Evolutionary conservation across 2,329 filamentous ascomycete genomes (phyloP).

Genomic region (Atkinsonella texensis): DNA sequence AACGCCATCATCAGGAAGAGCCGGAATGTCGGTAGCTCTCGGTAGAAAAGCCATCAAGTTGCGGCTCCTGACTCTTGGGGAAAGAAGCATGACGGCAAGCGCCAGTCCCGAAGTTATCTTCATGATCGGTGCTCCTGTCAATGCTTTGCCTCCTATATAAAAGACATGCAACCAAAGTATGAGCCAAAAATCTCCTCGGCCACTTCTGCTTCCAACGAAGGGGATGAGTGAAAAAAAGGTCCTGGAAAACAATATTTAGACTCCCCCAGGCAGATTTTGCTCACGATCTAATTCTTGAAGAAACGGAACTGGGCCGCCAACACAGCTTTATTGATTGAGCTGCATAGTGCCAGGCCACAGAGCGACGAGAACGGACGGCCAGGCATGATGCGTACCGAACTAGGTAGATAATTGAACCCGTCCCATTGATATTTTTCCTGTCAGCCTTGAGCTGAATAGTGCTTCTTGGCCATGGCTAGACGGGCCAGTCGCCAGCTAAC

Average conservation of each 20-base stretch:
- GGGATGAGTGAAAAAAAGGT: not conserved
- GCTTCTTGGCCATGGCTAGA: not conserved
- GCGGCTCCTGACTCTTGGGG: constrained; percentile 17
- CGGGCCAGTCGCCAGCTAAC: too few species aligned
- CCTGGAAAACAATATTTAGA: not conserved
- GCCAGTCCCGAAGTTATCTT: constrained; percentile 17
- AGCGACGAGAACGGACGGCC: too few species aligned
- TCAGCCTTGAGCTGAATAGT: not conserved
- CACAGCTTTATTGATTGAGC: not conserved
- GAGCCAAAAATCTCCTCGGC: not conserved
- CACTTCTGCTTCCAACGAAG: not conserved
- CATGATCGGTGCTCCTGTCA: constrained; percentile 10
- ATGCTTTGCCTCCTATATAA: not conserved
- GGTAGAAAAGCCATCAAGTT: constrained; percentile 14
- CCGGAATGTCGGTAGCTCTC: constrained; percentile 21
- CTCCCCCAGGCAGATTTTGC: not conserved
- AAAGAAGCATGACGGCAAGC: constrained; percentile 6
- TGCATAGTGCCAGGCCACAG: not conserved
- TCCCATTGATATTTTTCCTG: not conserved
- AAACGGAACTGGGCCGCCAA: not conserved
- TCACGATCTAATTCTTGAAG: not conserved
- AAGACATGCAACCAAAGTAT: not conserved
- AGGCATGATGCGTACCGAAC: too few species aligned
- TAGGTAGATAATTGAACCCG: not conserved
- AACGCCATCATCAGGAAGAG: constrained; percentile 22